Evolutionary conservation across 108 stramenopile species (phyloP).

Genomic region (Cyclotella kingstonii): DNA sequence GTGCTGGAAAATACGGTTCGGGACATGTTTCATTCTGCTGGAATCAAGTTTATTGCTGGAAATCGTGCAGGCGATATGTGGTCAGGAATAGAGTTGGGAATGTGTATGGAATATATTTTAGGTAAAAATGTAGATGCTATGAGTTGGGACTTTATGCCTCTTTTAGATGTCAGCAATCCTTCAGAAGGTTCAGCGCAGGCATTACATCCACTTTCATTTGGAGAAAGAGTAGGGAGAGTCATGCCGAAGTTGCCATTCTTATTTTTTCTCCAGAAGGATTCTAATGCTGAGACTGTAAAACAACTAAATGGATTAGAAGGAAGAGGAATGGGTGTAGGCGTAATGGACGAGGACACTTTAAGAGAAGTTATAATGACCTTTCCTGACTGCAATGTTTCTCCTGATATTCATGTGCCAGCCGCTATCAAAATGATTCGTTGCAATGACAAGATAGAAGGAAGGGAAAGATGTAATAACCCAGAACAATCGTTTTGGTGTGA

Average conservation of each 20-base stretch:
- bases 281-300: neutral
- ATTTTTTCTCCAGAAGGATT: constrained; percentile 1
- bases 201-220: constrained; percentile 19
- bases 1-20: constrained; percentile 25
- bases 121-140: constrained; percentile 27
- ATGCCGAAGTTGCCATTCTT: constrained; percentile 14
- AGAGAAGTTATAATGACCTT: constrained; percentile 8
- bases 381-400: constrained; percentile 3
- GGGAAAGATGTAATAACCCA: constrained; percentile 16
- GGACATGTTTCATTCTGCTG: constrained; percentile 14
- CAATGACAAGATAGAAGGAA: constrained; percentile 19
- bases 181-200: constrained; percentile 4
- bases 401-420: constrained; percentile 1
- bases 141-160: constrained; percentile 27
- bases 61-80: constrained; percentile 22
- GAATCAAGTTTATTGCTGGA: constrained; percentile 14
- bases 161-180: constrained; percentile 2
- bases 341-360: constrained; percentile 8
- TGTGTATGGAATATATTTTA: constrained; percentile 26
- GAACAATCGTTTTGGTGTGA: constrained; percentile 8
- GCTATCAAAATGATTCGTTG: constrained; percentile 16
- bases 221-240: constrained; percentile 11
- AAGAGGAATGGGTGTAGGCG: constrained; percentile 11
- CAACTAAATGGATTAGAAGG: constrained; percentile 5
- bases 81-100: constrained; percentile 29